Evolutionary conservation across 192 early-diverging fungal species (phyloP), one percentile per base, ranked within the genome.

Genomic region (Coemansia sp.): DNA sequence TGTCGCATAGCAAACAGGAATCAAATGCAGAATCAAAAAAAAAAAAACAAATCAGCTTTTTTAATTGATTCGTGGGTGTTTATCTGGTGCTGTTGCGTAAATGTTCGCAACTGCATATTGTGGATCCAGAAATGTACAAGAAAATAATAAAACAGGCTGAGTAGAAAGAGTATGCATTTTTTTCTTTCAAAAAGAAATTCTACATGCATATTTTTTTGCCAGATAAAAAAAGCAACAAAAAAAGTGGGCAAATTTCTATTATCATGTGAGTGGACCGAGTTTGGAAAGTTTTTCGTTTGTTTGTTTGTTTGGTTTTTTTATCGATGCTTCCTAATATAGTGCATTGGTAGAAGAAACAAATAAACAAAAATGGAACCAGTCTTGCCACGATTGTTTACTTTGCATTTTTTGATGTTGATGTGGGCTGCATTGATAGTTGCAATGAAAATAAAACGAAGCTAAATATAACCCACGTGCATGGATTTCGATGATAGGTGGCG

Each of bases 311-410:
- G 42, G 42, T 36, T 16, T 45, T 45, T 45, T 45, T 14, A 45
- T 45, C n/a, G n/a, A n/a, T n/a, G 42, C 42, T 45, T 45, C 42
- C 42, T 45, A 45, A 45, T 45, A 45, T 45, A 45, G 42, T 45
- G 42, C 42, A 45, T 45, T 11, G 12, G 42, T 7, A 45, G n/a
- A n/a, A n/a, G n/a, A n/a, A n/a, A n/a, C n/a, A n/a, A n/a, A n/a
- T n/a, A 45, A 45, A 38, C 4, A 38, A 38, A 45, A 45, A 45
- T 14, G 12, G 42, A 11, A 45, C 11, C 2, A 16, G 8, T 45
- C 11, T 14, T 45, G 10, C 42, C 42, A 45, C 42, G 42, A 45
- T 45, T 45, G 42, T 45, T 45, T 45, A 45, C 10, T 16, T 45
- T 11, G 2, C 42, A 45, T 45, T 4, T 8, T n/a, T n/a, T n/a